Conservation (phyloP, 805 yeast genomes). For the Scheffersomyces ergatensis region DNA sequence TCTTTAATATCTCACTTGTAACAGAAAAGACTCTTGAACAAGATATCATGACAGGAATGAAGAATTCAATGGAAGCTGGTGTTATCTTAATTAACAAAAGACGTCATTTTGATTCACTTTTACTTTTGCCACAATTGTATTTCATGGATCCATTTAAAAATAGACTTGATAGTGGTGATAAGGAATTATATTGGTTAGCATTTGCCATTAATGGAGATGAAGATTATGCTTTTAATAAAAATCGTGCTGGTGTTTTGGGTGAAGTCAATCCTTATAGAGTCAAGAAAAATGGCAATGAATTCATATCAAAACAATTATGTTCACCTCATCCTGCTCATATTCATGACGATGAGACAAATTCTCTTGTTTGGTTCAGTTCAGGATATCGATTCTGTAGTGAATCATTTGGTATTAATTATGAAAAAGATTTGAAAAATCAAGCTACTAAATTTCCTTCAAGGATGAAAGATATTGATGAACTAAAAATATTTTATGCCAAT, state of each 20-base stretch:
- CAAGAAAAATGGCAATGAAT: conserved; percentile 10
- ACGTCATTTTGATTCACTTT: conserved; percentile 47
- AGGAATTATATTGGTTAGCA: conserved; percentile 27
- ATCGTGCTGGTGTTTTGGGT: conserved; percentile 21
- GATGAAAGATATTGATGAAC: not conserved
- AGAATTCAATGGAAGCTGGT: conserved; percentile 41
- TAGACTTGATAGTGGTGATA: conserved; percentile 24
- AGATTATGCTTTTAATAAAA: conserved; percentile 19
- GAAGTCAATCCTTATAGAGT: conserved; percentile 26
- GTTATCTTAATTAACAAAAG: conserved; percentile 40
- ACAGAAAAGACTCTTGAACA: conserved; percentile 26
- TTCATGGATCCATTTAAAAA: conserved; percentile 22
- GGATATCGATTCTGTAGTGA: conserved; percentile 38
- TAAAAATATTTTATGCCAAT: conserved; percentile 17
- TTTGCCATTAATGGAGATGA: conserved; percentile 24
- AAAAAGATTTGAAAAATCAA: conserved; percentile 16
- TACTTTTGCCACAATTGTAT: conserved; percentile 26
- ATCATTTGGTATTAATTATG: conserved; percentile 23
- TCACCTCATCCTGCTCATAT: conserved; percentile 42
- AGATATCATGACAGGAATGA: conserved; percentile 33
- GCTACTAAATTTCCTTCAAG: not conserved
- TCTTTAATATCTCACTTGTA: conserved; percentile 26
- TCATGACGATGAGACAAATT: conserved; percentile 23
- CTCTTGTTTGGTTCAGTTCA: conserved; percentile 38
- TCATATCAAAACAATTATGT: conserved; percentile 26